Percentiles rank a stretch among this genome's conserved stretches.
Evolutionary conservation across 1,284 basidiomycete genomes (phyloP).

Genomic region (Ustilago bromivora): DNA sequence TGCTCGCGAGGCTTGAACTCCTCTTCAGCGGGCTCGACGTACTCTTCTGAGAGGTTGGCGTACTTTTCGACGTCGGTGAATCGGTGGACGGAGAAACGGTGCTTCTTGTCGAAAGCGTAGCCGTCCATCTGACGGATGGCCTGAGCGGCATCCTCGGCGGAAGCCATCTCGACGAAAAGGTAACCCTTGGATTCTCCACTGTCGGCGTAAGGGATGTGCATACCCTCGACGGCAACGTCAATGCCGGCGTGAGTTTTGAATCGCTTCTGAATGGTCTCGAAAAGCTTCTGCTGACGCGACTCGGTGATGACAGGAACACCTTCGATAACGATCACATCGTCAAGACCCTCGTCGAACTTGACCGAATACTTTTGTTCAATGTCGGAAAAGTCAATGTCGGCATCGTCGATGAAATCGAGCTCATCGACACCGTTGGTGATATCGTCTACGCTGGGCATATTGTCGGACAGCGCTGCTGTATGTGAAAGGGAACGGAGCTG

Average conservation of each 20-base stretch:
- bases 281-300: constrained; percentile 69
- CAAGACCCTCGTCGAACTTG: constrained; percentile 70
- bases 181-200: constrained; percentile 73
- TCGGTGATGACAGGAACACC: constrained; percentile 70
- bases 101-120: constrained; percentile 89
- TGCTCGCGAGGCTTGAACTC: constrained; percentile 93
- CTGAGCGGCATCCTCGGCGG: constrained; percentile 81
- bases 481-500: background rate
- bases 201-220: constrained; percentile 71
- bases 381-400: constrained; percentile 90
- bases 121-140: constrained; percentile 86
- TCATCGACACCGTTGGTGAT: constrained; percentile 59
- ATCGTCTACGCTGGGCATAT: constrained; percentile 46
- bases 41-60: constrained; percentile 83
- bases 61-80: constrained; percentile 94
- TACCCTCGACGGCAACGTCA: constrained; percentile 63
- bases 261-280: constrained; percentile 70
- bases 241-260: constrained; percentile 69
- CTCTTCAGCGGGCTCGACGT: constrained; percentile 82
- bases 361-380: constrained; percentile 85
- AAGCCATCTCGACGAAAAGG: constrained; percentile 89
- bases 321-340: constrained; percentile 71
- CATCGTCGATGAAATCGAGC: constrained; percentile 67
- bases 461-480: constrained; percentile 11
- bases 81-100: constrained; percentile 88